Evolutionary conservation across 768 basidiomycete species (phyloP), one percentile per base, ranked within the genome.

Genomic region (Psilocybe sp.): DNA sequence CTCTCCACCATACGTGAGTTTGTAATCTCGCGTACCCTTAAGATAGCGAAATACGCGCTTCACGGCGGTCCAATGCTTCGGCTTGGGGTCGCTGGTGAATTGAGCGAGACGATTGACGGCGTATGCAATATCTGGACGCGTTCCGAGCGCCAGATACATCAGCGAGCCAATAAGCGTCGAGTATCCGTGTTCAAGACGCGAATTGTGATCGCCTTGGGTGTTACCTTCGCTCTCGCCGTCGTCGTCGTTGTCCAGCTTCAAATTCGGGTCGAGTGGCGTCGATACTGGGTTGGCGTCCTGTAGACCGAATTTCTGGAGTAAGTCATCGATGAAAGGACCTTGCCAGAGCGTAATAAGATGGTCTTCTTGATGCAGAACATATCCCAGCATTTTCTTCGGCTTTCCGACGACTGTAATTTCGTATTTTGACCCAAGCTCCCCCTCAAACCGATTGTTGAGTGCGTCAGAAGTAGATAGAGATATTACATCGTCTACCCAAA

Each of bases 41-140:
- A 80, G 59, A 54, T 79, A 80, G 2, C 65, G 58, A 37, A 75
- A 63, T 16, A 78, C 51, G n/a, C 64, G 64, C 46, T 72, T 72
- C 7, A 69, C 61, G 3, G 70, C 71, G 0, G 56, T 52, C 65
- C 71, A 75, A 50, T 79, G 75, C 1, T 48, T 46, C 1, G 36
- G 33, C 7, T 55, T 56, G 0, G 72, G 73, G 47, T 71, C 68
- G 1, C 49, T 36, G 9, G 60, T 53, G 57, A 69, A 76, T 19
- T 67, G 69, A 5, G 62, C 53, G 0, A 77, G 53, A 1, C 52
- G 49, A 1, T 58, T 51, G 5, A 73, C 68, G 0, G 71, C 61
- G 49, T 61, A 72, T 1, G 69, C 55, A 38, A 77, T 75, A 51
- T 78, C 71, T 1, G 73, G 73, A 1, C 67, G 61, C 0, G 69